Base-by-base conservation (phyloP, 495 filamentous ascomycete genomes). In the Clavariopsis aquatica region DNA sequence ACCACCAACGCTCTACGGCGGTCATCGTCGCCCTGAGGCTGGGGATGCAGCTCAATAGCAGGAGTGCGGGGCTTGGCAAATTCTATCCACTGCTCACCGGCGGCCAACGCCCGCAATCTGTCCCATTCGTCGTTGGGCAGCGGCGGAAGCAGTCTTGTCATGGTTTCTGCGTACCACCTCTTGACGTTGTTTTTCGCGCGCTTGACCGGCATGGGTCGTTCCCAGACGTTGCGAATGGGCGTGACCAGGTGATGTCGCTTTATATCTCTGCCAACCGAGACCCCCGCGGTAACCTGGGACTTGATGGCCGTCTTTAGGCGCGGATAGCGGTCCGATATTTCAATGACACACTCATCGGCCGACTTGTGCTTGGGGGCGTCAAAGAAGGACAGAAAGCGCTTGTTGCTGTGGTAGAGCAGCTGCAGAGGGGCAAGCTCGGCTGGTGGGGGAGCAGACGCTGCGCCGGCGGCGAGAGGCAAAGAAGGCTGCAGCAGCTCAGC, bases 111-210 rank as follows among this genome's bases (percentile, higher is more conserved):
- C 13, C 80, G 74, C 10, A 98, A 75, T 31, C 80, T 69, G 26
- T 82, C 74, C 78, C 89, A 89, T 61, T 94, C 90, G 17, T 77
- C 64, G 23, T 77, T 64, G 0, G 89, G 86, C 0, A 97, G 66
- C 1, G 94, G 94, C 7, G 92, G 90, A n/a, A 89, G 73, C 4
- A 91, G 68, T 47, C 79, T 80, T 0, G 77, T 71, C 20, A 90
- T 77, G 43, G 84, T 73, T 0, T 65, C 36, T 0, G 76, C 79
- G 76, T 89, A 93, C 79, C 84, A 86, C 57, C 78, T 79, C 56
- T 76, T 80, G 10, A 82, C 75, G 52, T 88, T 85, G 55, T 88
- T 89, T 45, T 77, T 73, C 36, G 72, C 72, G 1, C 88, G 81
- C 53, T 73, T 80, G 15, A 73, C 57, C 0, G 85, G 69, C 46